These are phyloP conservation scores for Penicillium sp. DNA, from an alignment of 2,329 filamentous ascomycete species.

Conservation along the genomic window DNA sequence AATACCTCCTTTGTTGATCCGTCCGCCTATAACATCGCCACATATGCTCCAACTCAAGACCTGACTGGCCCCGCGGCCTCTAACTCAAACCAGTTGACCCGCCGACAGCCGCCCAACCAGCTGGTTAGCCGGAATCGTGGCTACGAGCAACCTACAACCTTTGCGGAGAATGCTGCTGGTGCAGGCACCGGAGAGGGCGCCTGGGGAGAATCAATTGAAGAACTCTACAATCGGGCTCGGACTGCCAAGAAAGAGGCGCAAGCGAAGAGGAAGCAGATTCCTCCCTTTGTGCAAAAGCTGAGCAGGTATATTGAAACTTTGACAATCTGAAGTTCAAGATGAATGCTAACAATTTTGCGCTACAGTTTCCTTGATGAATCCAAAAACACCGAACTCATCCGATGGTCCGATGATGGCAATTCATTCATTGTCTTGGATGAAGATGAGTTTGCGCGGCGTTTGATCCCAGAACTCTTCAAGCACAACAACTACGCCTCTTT, in stretches of 20 bases:
- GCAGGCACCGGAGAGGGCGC: conserved; percentile 43
- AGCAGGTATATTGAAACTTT: conserved; percentile 73
- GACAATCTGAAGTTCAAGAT: neutral
- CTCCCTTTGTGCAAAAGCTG: conserved; percentile 95
- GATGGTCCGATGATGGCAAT: conserved; percentile 95
- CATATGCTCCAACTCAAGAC: conserved; percentile 54
- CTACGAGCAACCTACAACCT: conserved; percentile 44
- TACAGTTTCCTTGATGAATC: conserved; percentile 87
- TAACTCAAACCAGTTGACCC: conserved; percentile 50
- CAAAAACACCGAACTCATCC: conserved; percentile 91
- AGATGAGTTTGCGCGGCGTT: conserved; percentile 78
- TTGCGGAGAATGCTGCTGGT: conserved; percentile 37
- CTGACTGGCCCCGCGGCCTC: conserved; percentile 55
- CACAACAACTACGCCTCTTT: conserved; percentile 82
- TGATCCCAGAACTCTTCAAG: conserved; percentile 78
- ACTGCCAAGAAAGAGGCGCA: conserved; percentile 86
- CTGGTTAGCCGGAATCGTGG: conserved; percentile 45
- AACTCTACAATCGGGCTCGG: conserved; percentile 78
- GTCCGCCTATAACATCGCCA: conserved; percentile 44
- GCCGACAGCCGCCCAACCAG: conserved; percentile 48
- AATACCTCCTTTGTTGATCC: conserved; percentile 46
- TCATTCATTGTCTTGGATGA: conserved; percentile 97
- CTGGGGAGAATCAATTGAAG: conserved; percentile 70
- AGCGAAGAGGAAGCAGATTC: conserved; percentile 91
- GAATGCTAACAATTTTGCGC: conserved; percentile 17